Evolutionary conservation across 2,329 filamentous ascomycete genomes (phyloP).

Genomic region (Plenodomus tracheiphilus): DNA sequence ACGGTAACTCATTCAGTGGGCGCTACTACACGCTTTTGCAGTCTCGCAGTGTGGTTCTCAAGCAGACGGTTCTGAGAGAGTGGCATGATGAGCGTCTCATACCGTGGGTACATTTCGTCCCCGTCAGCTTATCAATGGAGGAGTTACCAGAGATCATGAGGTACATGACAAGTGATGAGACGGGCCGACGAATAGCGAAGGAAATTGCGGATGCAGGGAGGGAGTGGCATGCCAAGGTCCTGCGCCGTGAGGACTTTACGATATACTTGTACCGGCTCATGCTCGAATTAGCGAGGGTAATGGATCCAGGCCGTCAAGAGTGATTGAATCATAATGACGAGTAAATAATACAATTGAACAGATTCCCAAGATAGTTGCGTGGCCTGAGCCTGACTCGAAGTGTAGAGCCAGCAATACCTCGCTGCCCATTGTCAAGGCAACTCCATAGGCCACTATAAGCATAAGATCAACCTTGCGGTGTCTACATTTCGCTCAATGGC

Average conservation of each 20-base stretch:
- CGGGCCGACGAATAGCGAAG: conserved; percentile 14
- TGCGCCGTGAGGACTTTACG: conserved; percentile 13
- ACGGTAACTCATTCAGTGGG: conserved; percentile 25
- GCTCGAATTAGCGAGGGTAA: conserved; percentile 22
- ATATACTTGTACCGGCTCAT: conserved; percentile 24
- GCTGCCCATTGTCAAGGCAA: too few relatives aligned
- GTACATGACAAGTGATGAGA: conserved; percentile 12
- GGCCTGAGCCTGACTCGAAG: too few relatives aligned
- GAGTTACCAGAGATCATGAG: conserved; percentile 21
- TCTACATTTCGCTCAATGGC: too few relatives aligned
- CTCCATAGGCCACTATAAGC: too few relatives aligned
- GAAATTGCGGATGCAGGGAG: conserved; percentile 22
- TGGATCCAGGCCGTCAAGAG: conserved; percentile 2
- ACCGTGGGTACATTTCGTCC: conserved; percentile 44
- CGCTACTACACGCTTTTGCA: conserved; percentile 20
- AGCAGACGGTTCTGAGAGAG: conserved; percentile 43
- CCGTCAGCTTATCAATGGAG: conserved; percentile 25
- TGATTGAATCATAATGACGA: too few relatives aligned
- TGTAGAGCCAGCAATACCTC: too few relatives aligned
- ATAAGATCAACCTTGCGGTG: too few relatives aligned
- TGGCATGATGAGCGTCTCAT: conserved; percentile 44
- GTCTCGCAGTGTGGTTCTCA: conserved; percentile 20
- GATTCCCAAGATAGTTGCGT: too few relatives aligned
- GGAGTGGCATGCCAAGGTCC: conserved; percentile 16
- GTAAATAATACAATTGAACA: too few relatives aligned